These are phyloP conservation scores for Curvularia sp. DNA, from an alignment of 2,329 filamentous ascomycete species.

Conservation along the genomic window DNA sequence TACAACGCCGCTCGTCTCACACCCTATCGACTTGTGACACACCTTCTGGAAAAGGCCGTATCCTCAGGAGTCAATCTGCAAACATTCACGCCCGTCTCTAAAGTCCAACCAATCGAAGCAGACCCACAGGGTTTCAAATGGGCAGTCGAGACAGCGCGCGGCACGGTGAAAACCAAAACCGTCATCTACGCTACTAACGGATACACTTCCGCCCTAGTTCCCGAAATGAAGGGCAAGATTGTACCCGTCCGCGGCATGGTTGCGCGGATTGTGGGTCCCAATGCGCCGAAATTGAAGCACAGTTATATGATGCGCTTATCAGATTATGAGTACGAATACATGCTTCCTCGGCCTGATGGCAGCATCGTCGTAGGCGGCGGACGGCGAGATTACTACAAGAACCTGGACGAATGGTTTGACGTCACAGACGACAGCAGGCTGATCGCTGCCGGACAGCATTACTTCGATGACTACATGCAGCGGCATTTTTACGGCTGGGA, in stretches of 20 bases:
- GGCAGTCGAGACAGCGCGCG: slow-evolving; percentile 19
- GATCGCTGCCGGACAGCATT: slow-evolving; percentile 24
- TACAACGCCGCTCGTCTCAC: slow-evolving; percentile 21
- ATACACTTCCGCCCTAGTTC: slow-evolving; percentile 30
- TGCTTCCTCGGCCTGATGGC: slow-evolving; percentile 50
- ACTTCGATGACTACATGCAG: slow-evolving; percentile 42
- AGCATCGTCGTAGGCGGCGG: slow-evolving; percentile 13
- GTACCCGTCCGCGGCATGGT: slow-evolving; percentile 40
- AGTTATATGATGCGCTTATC: slow-evolving; percentile 56
- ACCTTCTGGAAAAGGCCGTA: slow-evolving; percentile 19
- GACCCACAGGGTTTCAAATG: neutral
- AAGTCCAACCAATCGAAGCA: neutral
- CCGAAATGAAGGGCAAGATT: slow-evolving; percentile 50
- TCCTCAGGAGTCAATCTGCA: slow-evolving; percentile 20
- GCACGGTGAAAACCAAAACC: slow-evolving; percentile 12
- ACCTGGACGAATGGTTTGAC: slow-evolving; percentile 22
- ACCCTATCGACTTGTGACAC: slow-evolving; percentile 19
- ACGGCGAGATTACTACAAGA: slow-evolving; percentile 42
- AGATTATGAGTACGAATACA: slow-evolving; percentile 60
- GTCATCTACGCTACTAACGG: slow-evolving; percentile 34
- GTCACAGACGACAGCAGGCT: slow-evolving; percentile 32
- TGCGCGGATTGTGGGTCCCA: slow-evolving; percentile 10
- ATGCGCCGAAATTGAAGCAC: slow-evolving; percentile 22
- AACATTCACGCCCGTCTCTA: slow-evolving; percentile 18
- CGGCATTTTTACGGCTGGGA: slow-evolving; percentile 33